These are phyloP conservation scores for slime mould (Dictyostelium discoideum) DNA, from an alignment of 78 protist genomes.

Conservation along the genomic window dicty_2.7 NC_007090.3:1763501-1764000, in stretches of 20 bases:
- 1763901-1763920: slow-evolving; percentile 55
- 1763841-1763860: neutral
- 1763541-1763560: neutral
- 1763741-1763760: slow-evolving; percentile 35
- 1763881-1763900: slow-evolving; percentile 78
- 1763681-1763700: slow-evolving; percentile 63
- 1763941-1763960: slow-evolving; percentile 63
- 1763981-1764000: slow-evolving; percentile 69
- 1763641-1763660: slow-evolving; percentile 84
- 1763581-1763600: slow-evolving; percentile 74
- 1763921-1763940: slow-evolving; percentile 65
- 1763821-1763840: neutral
- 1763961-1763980: slow-evolving; percentile 41
- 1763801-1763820: neutral
- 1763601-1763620: slow-evolving; percentile 74
- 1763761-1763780: slow-evolving; percentile 60
- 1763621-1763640: slow-evolving; percentile 81
- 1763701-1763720: neutral
- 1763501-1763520: neutral
- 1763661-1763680: slow-evolving; percentile 64
- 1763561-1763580: slow-evolving; percentile 23
- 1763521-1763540: neutral
- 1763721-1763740: slow-evolving; percentile 31
- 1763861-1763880: neutral
- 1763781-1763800: slow-evolving; percentile 20